Evolutionary conservation across 1,284 basidiomycete species (phyloP), one percentile per base, ranked within the genome.

Genomic region (Sanguinoderma infundibulare): DNA sequence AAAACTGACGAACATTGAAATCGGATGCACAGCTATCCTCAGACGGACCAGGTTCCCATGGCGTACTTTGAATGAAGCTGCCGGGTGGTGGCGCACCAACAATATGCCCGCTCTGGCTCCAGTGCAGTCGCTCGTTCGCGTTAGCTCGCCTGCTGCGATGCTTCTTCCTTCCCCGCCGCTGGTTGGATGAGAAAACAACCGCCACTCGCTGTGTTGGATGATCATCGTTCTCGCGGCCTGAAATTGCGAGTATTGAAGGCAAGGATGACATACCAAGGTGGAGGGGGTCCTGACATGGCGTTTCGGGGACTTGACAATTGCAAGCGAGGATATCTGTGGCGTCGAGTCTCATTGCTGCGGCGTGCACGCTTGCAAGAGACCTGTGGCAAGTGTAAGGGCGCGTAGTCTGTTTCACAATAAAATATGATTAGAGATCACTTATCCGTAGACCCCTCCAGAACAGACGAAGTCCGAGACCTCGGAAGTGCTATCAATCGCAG

Each of bases 301-400:
- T 60, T 65, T 57, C 62, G 54, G 60, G 53, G 63, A 40, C 22
- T 50, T 52, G 63, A 60, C 55, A 39, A 34, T 35, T 34, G 55
- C 55, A 24, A 17, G 8, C 22, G 22, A 22, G 28, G 14, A 47
- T 14, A 28, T 47, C 44, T 30, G 17, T 47, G 10, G 26, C 30
- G 28, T 44, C 60, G 46, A 50, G 63, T 60, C 60, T 65, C 60
- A 57, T 61, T 64, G 49, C 40, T 34, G 28, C 26, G 53, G 35
- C 38, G 42, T 59, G 63, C 28, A 46, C 24, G 7, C 24, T 46
- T 44, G 28, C 5, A 32, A 32, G 28, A 30, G 46, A 32, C 28
- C 46, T 20, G 46, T 49, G n/a, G 10, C 8, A 17, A 49, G 28
- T 17, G 20, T 49, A 17, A n/a, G n/a, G n/a, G n/a, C n/a, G n/a